Evolutionary conservation across 306 rosid species (phyloP), one percentile per base, ranked within the genome.

Genomic region (Acmispon strigosus): DNA sequence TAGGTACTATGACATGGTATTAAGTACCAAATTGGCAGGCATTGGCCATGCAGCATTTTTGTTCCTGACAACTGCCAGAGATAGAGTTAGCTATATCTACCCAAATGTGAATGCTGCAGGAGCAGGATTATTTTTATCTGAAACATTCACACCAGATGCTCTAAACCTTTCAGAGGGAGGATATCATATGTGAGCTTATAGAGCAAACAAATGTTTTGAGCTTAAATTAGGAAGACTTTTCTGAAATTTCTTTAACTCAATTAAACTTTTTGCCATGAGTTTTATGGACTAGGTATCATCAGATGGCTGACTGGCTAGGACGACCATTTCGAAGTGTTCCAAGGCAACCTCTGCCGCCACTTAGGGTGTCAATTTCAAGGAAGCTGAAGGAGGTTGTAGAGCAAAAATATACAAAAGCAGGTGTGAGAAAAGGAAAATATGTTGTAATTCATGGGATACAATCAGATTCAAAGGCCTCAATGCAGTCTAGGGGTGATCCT

Each of bases 71-170:
- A 81, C 96, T 11, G 98, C 98, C 13, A 65, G 96, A 34, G 97
- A 90, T 18, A 85, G 89, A 78, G 97, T 90, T 29, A 88, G 98
- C 82, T 93, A 93, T 37, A 67, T 87, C 39, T 90, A 87, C 72
- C 98, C 97, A 44, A 86, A 93, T 64, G 98, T 88, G 73, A 93
- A 93, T 76, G 88, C 94, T 29, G 98, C 94, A 42, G 98, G 98
- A 55, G 98, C 96, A 42, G 97, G 94, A 82, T 69, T 88, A 47
- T 78, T 93, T 73, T 52, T 93, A 19, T 86, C 98, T 4, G 78
- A 93, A 78, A 90, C 89, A 66, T 93, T 93, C 70, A 84, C 70
- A 17, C 86, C 97, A 1, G 82, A 83, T 9, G 65, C 47, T 73
- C 10, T 34, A 44, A 88, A 93, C 72, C 98, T 90, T 78, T 87